phyloP scores from a whole-genome alignment of 2,329 filamentous ascomycete species.

The Endothia cerciana region DNA sequence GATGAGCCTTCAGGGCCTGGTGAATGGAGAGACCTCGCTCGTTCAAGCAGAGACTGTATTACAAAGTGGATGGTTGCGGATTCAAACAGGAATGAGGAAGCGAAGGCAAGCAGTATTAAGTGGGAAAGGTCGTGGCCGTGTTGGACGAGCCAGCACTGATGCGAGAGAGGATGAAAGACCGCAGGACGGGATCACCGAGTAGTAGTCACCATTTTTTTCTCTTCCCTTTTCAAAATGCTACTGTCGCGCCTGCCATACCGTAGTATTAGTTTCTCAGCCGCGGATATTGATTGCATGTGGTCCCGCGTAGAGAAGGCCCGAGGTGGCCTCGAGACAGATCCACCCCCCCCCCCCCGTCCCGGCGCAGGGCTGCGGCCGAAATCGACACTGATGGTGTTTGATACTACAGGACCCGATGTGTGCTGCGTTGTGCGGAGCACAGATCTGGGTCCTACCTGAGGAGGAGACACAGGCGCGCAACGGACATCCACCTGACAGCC shows the following conservation, averaged over 20 bases:
- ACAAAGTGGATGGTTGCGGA: neutral
- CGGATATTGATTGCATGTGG: neutral
- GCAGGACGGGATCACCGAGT: too few relatives aligned
- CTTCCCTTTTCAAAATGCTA: too few relatives aligned
- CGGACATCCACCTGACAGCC: neutral
- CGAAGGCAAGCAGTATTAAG: neutral
- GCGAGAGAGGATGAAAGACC: neutral
- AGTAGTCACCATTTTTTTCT: neutral
- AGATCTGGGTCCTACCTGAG: neutral
- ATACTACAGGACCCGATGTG: constrained; percentile 6
- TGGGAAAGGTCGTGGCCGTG: neutral
- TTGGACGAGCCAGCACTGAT: neutral
- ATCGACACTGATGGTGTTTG: neutral
- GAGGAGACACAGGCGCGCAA: neutral
- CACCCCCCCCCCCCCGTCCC: too few relatives aligned
- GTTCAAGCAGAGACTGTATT: neutral
- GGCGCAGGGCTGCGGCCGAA: neutral
- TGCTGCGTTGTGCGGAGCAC: neutral
- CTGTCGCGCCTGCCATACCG: constrained; percentile 3
- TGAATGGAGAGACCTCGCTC: neutral
- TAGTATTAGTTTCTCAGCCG: neutral
- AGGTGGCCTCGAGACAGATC: neutral
- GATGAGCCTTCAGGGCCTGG: neutral
- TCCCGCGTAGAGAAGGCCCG: neutral
- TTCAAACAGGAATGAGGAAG: neutral